Evolutionary conservation across 2,329 filamentous ascomycete species (phyloP).

Genomic region (Parasarocladium wereldwijsianum): DNA sequence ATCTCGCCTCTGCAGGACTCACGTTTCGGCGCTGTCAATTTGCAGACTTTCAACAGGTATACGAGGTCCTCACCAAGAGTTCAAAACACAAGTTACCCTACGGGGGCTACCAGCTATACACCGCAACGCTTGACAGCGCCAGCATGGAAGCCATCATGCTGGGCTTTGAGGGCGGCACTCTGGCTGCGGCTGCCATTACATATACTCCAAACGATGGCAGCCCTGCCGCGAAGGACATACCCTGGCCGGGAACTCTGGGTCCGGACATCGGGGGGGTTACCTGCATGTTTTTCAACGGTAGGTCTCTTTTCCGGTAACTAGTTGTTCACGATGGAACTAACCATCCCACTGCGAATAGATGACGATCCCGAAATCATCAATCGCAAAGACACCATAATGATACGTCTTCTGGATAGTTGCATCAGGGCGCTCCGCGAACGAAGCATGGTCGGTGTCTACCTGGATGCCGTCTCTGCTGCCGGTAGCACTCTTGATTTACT

Average conservation of each 20-base stretch:
- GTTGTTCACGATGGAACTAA: constrained; percentile 5
- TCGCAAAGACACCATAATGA: constrained; percentile 32
- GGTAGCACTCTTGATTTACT: constrained; percentile 34
- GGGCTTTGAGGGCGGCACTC: constrained; percentile 29
- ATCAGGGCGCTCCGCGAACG: constrained; percentile 28
- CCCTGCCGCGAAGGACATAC: constrained; percentile 32
- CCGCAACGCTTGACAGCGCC: constrained; percentile 29
- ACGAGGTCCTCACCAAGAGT: constrained; percentile 34
- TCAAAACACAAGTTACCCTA: constrained; percentile 30
- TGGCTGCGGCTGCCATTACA: constrained; percentile 39
- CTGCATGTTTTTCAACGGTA: constrained; percentile 45
- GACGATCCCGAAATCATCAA: constrained; percentile 26
- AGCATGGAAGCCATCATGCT: constrained; percentile 39
- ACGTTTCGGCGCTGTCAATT: constrained; percentile 29
- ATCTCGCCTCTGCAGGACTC: constrained; percentile 24
- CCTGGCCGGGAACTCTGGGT: constrained; percentile 37
- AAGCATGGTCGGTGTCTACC: constrained; percentile 38
- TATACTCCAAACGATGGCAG: constrained; percentile 34
- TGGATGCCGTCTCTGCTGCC: constrained; percentile 38
- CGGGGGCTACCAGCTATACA: constrained; percentile 47
- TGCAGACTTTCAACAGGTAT: constrained; percentile 29
- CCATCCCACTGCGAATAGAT: constrained; percentile 19
- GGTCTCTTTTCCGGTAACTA: constrained; percentile 10
- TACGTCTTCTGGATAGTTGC: constrained; percentile 38
- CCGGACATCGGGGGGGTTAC: constrained; percentile 39